Evolutionary conservation across 345 rosid species (phyloP).

Genomic region (Citrus sp.): DNA sequence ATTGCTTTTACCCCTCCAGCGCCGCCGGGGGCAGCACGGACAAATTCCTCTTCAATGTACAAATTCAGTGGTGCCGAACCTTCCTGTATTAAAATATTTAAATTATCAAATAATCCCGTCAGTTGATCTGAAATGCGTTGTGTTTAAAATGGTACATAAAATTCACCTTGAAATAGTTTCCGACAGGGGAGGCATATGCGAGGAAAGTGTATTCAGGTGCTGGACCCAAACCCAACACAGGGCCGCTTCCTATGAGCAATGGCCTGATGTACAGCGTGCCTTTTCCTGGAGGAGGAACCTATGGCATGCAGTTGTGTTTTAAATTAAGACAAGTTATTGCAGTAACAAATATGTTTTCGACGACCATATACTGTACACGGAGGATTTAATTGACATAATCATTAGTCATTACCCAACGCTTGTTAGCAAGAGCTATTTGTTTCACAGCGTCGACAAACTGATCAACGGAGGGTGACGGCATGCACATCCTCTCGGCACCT

Average conservation of each 20-base stretch:
- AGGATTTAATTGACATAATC: neutral
- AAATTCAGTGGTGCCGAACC: slow-evolving; percentile 56
- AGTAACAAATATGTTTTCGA: no score
- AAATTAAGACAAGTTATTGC: neutral
- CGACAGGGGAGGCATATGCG: slow-evolving; percentile 72
- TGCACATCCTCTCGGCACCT: slow-evolving; percentile 86
- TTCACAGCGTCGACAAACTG: slow-evolving; percentile 75
- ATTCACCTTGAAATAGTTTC: slow-evolving; percentile 74
- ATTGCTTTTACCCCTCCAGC: slow-evolving; percentile 67
- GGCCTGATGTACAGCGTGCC: slow-evolving; percentile 83
- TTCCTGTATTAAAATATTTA: slow-evolving; percentile 32
- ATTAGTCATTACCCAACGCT: slow-evolving; percentile 64
- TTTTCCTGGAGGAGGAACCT: slow-evolving; percentile 89
- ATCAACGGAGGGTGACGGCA: slow-evolving; percentile 72
- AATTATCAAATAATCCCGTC: slow-evolving; percentile 6
- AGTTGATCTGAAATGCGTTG: neutral
- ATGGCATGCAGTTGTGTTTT: neutral
- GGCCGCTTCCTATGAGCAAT: slow-evolving; percentile 74
- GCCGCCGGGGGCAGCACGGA: slow-evolving; percentile 65
- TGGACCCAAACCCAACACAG: slow-evolving; percentile 63
- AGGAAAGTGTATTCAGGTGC: slow-evolving; percentile 78
- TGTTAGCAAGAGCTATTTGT: slow-evolving; percentile 65
- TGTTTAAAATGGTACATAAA: neutral
- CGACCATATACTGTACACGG: no score
- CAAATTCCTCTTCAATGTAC: slow-evolving; percentile 51